Percentiles rank a stretch among this genome's conserved stretches.
These are phyloP conservation scores for Endoconidiophora laricicola DNA, from an alignment of 2,329 filamentous ascomycete species.

Conservation along the genomic window DNA sequence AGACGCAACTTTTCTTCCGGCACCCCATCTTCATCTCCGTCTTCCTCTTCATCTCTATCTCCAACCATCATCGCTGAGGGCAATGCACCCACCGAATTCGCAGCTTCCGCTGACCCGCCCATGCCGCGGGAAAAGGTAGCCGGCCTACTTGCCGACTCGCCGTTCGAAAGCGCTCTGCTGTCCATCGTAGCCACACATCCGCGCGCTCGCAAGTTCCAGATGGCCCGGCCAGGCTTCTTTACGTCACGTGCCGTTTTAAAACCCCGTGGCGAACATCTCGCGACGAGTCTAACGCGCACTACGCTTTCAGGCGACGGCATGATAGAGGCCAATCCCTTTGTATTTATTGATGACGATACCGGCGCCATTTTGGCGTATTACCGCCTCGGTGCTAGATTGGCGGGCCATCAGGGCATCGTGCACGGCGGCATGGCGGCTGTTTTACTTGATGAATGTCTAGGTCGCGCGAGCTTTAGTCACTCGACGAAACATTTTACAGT, in stretches of 20 bases:
- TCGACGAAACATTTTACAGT: conserved; percentile 13
- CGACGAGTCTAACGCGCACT: conserved; percentile 3
- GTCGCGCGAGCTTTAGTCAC: conserved; percentile 11
- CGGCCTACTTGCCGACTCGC: conserved; percentile 1
- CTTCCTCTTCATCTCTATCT: too few species aligned
- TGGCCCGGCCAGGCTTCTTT: not conserved
- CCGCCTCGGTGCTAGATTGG: conserved; percentile 14
- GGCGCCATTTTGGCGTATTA: conserved; percentile 7
- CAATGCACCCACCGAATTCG: too few species aligned
- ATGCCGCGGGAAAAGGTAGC: conserved; percentile 1
- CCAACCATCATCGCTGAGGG: too few species aligned
- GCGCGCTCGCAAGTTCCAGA: not conserved
- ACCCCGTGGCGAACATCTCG: not conserved
- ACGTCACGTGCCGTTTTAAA: conserved; percentile 5
- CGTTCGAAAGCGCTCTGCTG: conserved; percentile 3
- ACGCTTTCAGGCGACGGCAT: conserved; percentile 2
- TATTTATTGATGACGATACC: not conserved
- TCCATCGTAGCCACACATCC: not conserved
- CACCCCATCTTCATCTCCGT: too few species aligned
- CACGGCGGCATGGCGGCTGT: conserved; percentile 15
- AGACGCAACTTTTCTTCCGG: too few species aligned
- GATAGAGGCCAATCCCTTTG: conserved; percentile 8
- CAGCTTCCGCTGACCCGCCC: not conserved
- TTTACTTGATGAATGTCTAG: conserved; percentile 16
- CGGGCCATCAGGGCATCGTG: conserved; percentile 14